Evolutionary conservation across 2,329 filamentous ascomycete species (phyloP).

Genomic region (Cladosporium colombiae): DNA sequence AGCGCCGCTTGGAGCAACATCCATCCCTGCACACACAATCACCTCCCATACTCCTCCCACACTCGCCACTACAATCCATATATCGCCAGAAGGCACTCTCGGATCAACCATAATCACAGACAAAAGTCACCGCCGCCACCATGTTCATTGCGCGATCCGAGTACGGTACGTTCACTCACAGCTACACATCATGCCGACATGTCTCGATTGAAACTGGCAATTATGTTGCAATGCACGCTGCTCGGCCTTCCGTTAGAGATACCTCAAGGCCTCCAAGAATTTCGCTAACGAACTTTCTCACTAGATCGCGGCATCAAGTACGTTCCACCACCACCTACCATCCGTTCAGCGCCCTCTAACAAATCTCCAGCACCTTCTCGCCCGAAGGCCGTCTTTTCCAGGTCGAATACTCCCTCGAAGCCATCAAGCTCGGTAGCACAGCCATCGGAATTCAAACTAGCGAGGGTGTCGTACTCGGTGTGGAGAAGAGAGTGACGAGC

Average conservation of each 20-base stretch:
- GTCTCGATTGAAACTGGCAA: neutral
- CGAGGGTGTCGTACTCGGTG: slow-evolving; percentile 91
- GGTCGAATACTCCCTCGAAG: slow-evolving; percentile 99
- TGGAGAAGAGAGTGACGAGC: slow-evolving; percentile 98
- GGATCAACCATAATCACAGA: neutral
- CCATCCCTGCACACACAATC: neutral
- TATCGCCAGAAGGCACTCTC: neutral
- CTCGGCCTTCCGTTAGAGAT: neutral
- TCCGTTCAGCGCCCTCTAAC: slow-evolving; percentile 26
- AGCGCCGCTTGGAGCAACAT: neutral
- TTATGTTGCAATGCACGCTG: neutral
- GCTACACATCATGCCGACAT: slow-evolving; percentile 10
- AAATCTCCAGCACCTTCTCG: slow-evolving; percentile 81
- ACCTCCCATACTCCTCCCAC: neutral
- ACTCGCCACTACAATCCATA: neutral
- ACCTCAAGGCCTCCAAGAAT: neutral
- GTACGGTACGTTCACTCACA: slow-evolving; percentile 73
- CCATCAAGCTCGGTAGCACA: slow-evolving; percentile 98
- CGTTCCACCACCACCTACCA: slow-evolving; percentile 30
- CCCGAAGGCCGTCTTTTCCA: slow-evolving; percentile 99
- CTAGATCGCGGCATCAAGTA: slow-evolving; percentile 97
- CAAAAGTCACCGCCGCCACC: slow-evolving; percentile 17
- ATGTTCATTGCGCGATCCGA: slow-evolving; percentile 99
- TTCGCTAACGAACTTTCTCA: slow-evolving; percentile 27
- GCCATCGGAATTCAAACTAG: slow-evolving; percentile 95